Evolutionary conservation across 73 alveolate genomes (phyloP), one percentile per base, ranked within the genome.

Genomic region (Symbiodinium natans): DNA sequence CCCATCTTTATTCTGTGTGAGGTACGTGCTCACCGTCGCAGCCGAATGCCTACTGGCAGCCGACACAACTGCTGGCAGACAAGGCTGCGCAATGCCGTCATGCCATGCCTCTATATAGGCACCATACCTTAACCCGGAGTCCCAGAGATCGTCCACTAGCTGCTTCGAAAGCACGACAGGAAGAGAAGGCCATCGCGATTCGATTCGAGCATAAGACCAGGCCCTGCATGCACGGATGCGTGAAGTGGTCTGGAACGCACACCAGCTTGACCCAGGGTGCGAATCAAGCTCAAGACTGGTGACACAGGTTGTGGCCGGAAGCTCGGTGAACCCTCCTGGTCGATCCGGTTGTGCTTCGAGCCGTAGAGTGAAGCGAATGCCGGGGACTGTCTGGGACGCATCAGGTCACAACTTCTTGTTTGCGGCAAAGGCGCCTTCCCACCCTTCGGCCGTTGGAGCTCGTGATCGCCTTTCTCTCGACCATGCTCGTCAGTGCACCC

Each of bases 391-490:
- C n/a, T n/a, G n/a, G n/a, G n/a, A n/a, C n/a, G n/a, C 38, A 63
- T 33, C 39, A 90, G 97, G 97, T 42, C 97, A 90, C 80, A 90
- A 90, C 88, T 90, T 90, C 77, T 25, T 90, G 34, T 90, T 90
- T 41, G 97, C 97, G 9, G 97, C 41, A n/a, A 90, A 90, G 97
- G 97, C 48, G 33, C 75, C 13, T 75, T 25, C 10, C 46, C 59
- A n/a, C n/a, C n/a, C n/a, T n/a, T n/a, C n/a, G n/a, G n/a, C n/a
- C n/a, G n/a, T n/a, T n/a, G n/a, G n/a, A n/a, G 71, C 6, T 21
- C n/a, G 71, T 29, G 17, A 13, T 15, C n/a, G n/a, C 71, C 27
- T 52, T 8, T 23, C 33, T 36, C 80, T 63, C 36, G 11, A 27
- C 2, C 80, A 29, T 23, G n/a, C n/a, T n/a, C n/a, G n/a, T n/a